These are phyloP conservation scores for Cutaneotrichosporon cavernicola DNA, from an alignment of 1,284 basidiomycete genomes.

Conservation along the genomic window DNA sequence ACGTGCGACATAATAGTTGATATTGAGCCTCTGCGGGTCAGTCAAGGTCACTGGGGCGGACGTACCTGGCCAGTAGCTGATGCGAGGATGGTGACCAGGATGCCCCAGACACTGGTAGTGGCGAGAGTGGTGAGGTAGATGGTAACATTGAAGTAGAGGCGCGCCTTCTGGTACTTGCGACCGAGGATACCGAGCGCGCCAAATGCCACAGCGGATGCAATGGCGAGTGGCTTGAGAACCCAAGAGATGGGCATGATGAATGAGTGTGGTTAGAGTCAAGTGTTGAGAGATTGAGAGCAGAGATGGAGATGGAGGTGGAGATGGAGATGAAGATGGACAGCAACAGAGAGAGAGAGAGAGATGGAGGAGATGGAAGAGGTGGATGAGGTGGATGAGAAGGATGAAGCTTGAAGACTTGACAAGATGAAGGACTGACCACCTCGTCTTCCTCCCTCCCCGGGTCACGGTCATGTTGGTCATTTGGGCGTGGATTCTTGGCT, in stretches of 20 bases:
- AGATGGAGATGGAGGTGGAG: too few species aligned
- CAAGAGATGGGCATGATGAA: slow-evolving; percentile 30
- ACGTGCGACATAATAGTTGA: slow-evolving; percentile 80
- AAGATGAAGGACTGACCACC: too few species aligned
- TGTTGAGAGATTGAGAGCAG: background rate
- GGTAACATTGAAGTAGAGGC: slow-evolving; percentile 65
- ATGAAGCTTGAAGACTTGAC: background rate
- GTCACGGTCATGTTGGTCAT: too few species aligned
- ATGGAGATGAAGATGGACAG: background rate
- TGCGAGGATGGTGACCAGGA: slow-evolving; percentile 70
- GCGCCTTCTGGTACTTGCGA: slow-evolving; percentile 39
- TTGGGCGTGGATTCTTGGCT: too few species aligned
- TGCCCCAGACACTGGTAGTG: slow-evolving; percentile 72
- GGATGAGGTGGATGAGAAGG: slow-evolving; percentile 6
- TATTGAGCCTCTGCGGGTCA: slow-evolving; percentile 65
- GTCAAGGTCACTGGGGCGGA: background rate
- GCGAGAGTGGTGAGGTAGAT: slow-evolving; percentile 74
- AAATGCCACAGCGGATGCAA: slow-evolving; percentile 45
- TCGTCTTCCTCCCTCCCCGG: too few species aligned
- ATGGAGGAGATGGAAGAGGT: background rate
- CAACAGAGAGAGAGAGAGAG: background rate
- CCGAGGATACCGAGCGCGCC: slow-evolving; percentile 46
- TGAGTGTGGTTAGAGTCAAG: slow-evolving; percentile 7
- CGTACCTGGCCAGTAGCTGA: slow-evolving; percentile 62
- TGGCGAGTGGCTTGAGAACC: slow-evolving; percentile 47